These are phyloP conservation scores for Fusarium chuoi DNA, from an alignment of 2,329 filamentous ascomycete genomes.

Conservation along the genomic window DNA sequence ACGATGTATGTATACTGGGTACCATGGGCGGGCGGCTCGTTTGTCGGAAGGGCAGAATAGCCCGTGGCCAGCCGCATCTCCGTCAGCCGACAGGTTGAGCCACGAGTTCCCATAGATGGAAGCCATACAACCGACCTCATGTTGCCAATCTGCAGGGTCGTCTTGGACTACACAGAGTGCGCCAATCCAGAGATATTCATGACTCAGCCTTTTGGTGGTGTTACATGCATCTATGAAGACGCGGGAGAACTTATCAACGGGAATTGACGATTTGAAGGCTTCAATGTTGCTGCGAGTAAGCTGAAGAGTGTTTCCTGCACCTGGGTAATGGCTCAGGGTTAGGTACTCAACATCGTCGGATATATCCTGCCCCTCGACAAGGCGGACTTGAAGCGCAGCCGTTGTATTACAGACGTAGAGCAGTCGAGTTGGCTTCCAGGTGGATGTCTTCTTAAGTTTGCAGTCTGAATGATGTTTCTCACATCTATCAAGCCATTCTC, in stretches of 20 bases:
- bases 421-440: slow-evolving; percentile 8
- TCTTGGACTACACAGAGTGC: slow-evolving; percentile 33
- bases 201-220: neutral
- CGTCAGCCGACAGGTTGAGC: slow-evolving; percentile 10
- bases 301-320: neutral
- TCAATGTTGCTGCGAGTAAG: neutral
- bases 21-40: neutral
- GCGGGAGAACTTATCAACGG: neutral
- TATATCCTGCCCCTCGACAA: neutral
- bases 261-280: neutral
- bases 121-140: slow-evolving; percentile 6
- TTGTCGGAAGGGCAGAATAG: neutral
- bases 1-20: neutral
- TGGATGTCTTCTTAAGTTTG: neutral
- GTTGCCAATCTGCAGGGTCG: slow-evolving; percentile 11
- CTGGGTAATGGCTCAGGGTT: slow-evolving; percentile 7
- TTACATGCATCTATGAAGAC: slow-evolving; percentile 12
- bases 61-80: neutral
- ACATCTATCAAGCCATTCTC: slow-evolving; percentile 8
- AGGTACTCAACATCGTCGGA: neutral
- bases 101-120: neutral
- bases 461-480: neutral
- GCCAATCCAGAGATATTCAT: slow-evolving; percentile 31
- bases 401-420: neutral
- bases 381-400: neutral